A percentile compares a stretch with the other conserved stretches of the same genome.
These are phyloP conservation scores for Umbellularia californica DNA, from an alignment of 164 flowering plant species.

Conservation along the genomic window DNA sequence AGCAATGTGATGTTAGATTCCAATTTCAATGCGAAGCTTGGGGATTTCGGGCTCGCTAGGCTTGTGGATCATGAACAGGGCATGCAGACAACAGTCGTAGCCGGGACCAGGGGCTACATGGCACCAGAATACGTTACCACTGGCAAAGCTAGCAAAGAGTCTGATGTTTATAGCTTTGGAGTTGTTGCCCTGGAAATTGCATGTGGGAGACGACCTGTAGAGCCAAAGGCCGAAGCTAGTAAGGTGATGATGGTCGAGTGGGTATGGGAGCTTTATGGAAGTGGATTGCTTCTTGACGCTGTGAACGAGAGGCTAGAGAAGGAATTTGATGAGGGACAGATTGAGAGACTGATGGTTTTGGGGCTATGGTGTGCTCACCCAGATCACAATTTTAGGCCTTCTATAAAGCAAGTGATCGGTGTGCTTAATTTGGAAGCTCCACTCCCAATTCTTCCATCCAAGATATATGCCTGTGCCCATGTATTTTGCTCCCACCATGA, in stretches of 20 bases:
- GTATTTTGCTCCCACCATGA: constrained; percentile 16
- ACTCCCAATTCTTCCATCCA: constrained; percentile 36
- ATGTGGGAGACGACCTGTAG: constrained; percentile 42
- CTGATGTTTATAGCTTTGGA: constrained; percentile 60
- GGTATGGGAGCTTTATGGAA: constrained; percentile 55
- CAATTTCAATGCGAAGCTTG: too few species aligned
- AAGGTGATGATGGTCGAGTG: constrained; percentile 40
- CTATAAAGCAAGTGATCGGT: constrained; percentile 38
- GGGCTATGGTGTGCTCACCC: constrained; percentile 58
- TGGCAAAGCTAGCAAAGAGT: constrained; percentile 48
- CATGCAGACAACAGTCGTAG: constrained; percentile 34
- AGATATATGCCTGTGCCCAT: constrained; percentile 39
- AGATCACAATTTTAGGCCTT: constrained; percentile 34
- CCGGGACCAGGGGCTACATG: constrained; percentile 58
- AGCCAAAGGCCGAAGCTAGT: background rate
- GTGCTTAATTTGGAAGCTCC: constrained; percentile 39
- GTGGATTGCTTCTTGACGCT: constrained; percentile 34
- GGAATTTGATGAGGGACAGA: constrained; percentile 29
- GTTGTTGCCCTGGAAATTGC: constrained; percentile 46
- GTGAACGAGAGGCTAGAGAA: constrained; percentile 22
- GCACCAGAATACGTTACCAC: constrained; percentile 53
- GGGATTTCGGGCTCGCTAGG: too few species aligned
- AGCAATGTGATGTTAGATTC: too few species aligned
- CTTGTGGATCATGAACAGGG: too few species aligned
- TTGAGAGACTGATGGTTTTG: constrained; percentile 36